Evolutionary conservation across 768 basidiomycete genomes (phyloP), one percentile per base, ranked within the genome.

Genomic region (Hemileccinum impolitum): DNA sequence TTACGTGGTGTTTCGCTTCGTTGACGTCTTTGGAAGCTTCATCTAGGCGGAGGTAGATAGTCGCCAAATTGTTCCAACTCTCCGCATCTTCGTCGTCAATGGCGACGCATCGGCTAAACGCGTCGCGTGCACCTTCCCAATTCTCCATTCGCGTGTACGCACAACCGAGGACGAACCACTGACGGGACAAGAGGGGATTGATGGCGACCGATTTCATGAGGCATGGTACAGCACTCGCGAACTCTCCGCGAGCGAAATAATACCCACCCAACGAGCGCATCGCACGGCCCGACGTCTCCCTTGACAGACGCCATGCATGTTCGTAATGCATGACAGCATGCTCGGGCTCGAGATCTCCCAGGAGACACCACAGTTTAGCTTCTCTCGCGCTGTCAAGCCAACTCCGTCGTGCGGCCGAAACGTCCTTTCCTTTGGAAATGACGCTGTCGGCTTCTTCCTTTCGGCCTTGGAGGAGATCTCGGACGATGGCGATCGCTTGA

Each of bases 81-180:
- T 98, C 95, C 4, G 82, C 92, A 61, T 99, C 94, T 56, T 98
- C 96, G 50, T 94, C 92, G 52, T 98, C 95, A 51, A 98, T 84
- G 12, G 81, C 73, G 1, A 97, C 94, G 58, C 92, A 93, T 13
- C 94, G 77, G 43, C 73, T 73, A 66, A 98, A 98, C 1, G 90
- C 89, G 39, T 85, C 82, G 47, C 82, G 81, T 3, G 90, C 95
- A 12, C 82, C 85, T 14, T 77, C 78, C 94, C 94, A 98, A 42
- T 84, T 72, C 69, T 96, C 90, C 50, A 74, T 60, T n/a, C 87
- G 77, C 67, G 94, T 82, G 54, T 76, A 84, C 4, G 93, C 84
- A 57, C 95, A 97, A 0, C 96, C 96, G n/a, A 99, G 79, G 32
- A 94, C 80, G 70, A 97, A 99, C 96, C 96, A 98, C 18, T 90